Base-by-base conservation (phyloP, 495 filamentous ascomycete genomes). In the Xylaria cubensis region DNA sequence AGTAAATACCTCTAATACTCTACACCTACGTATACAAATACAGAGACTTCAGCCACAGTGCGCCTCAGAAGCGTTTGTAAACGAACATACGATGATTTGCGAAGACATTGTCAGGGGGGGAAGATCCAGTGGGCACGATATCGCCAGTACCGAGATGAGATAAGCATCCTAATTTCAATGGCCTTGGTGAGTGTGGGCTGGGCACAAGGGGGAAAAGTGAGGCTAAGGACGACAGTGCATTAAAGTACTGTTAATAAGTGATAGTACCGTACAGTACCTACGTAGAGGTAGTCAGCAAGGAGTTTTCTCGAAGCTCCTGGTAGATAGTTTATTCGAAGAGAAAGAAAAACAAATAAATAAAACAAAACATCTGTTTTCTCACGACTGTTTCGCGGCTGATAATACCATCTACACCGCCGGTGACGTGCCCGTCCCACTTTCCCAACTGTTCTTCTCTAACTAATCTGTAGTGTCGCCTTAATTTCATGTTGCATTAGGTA, bases 121-220 rank as follows among this genome's bases (percentile, higher is more conserved):
- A 39, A 46, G 64, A 46, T 39, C 64, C 19, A 36, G 39, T 51
- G 44, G 46, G 64, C 29, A 53, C 19, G 24, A 67, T 56, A 50
- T 42, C 65, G 34, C 36, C 34, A 67, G 65, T 67, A 32, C 50
- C 65, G 65, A 67, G 36, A 67, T 67, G 65, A 67, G 65, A 67
- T 67, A 67, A 67, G 65, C 65, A 67, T 55, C 48, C 65, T 67
- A 56, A 67, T 67, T 56, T 56, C 65, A 44, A 44, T 67, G 26
- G 48, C 44, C 64, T 36, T 66, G 64, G 17, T 53, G 24, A 24
- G 64, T 36, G 32, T 36, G 32, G 21, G 65, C 65, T 67, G 44
- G 34, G 32, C 64, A 41, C 36, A 44, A 56, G 34, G 50, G 48
- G 19, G 48, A 29, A 56, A 29, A 42, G 44, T 51, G 34, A 56